Evolutionary conservation across 1,139 yeast genomes (phyloP), one percentile per base, ranked within the genome.

Genomic region (Yamadazyma dendronema): DNA sequence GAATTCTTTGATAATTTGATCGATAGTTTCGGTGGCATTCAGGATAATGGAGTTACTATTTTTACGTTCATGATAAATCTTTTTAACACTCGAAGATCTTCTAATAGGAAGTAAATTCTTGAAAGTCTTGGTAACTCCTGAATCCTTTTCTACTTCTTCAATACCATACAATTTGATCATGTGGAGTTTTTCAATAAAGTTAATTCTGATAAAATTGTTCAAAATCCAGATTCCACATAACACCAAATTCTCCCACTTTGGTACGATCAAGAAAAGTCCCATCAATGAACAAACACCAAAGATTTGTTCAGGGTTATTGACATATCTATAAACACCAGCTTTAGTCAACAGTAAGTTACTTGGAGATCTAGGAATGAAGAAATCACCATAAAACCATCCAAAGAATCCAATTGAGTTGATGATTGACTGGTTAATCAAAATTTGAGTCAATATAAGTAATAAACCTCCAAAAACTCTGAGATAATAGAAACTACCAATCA

Each of bases 321-420:
- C 70, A 57, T 85, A 86, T 50, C 95, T 77, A 57, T 86, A 87
- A 36, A 86, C 87, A 37, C 96, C 96, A 23, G 88, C 86, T 47
- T 84, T 84, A 1, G 92, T 81, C 48, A 87, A 68, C 15, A 57
- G 53, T 33, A 54, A 49, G 17, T 53, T 52, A 11, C 67, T 62
- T 37, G 61, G 65, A 10, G 66, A 60, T 37, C 59, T 65, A 25
- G 86, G 82, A 47, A 84, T 69, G 58, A 86, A 86, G 61, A 86
- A 86, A 57, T 86, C 96, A 41, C 96, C 95, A 56, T 84, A 86
- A 53, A 85, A 86, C 95, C 95, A 86, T 12, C 95, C 95, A 58
- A 83, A 85, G 46, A 84, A 85, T 3, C 94, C 94, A 48, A 86
- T 79, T 46, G 87, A 82, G 39, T 79, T 79, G 47, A 81, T 73